These are phyloP conservation scores for Yamadazyma atlantica DNA, from an alignment of 1,139 yeast species.

Conservation along the genomic window DNA sequence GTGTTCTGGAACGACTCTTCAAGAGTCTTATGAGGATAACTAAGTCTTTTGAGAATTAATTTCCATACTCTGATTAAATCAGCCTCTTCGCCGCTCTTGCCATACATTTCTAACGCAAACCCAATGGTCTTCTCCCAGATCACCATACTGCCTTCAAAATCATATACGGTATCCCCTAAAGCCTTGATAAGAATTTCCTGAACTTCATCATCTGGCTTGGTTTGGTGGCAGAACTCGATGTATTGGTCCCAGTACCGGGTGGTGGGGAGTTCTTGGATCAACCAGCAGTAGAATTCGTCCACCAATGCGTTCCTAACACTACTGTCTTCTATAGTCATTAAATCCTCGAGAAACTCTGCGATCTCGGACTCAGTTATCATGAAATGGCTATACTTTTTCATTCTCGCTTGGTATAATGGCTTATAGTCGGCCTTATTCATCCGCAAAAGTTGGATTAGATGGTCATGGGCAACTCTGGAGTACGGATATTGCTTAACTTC, in stretches of 20 bases:
- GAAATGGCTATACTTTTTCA: slow-evolving; percentile 21
- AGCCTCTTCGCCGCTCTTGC: slow-evolving; percentile 12
- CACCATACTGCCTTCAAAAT: slow-evolving; percentile 30
- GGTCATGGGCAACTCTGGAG: slow-evolving; percentile 18
- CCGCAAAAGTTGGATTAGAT: slow-evolving; percentile 18
- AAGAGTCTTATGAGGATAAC: slow-evolving; percentile 42
- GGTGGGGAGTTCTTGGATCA: slow-evolving; percentile 20
- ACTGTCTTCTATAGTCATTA: slow-evolving; percentile 20
- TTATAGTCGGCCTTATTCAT: slow-evolving; percentile 8
- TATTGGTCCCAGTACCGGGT: slow-evolving; percentile 21
- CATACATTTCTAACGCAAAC: slow-evolving; percentile 12
- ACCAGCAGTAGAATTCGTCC: slow-evolving; percentile 19
- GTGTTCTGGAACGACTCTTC: slow-evolving; percentile 42
- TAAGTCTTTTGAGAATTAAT: slow-evolving; percentile 35
- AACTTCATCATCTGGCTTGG: slow-evolving; percentile 9
- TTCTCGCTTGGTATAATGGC: slow-evolving; percentile 18
- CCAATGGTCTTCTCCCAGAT: slow-evolving; percentile 34
- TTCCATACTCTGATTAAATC: slow-evolving; percentile 21
- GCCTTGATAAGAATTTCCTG: slow-evolving; percentile 7
- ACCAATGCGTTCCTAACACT: too few species aligned
- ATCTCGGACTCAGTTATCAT: slow-evolving; percentile 23
- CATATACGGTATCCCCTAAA: slow-evolving; percentile 16
- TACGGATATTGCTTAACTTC: slow-evolving; percentile 16
- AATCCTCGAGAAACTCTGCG: slow-evolving; percentile 26
- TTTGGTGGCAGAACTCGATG: slow-evolving; percentile 14